Base-by-base conservation (phyloP, 2,329 filamentous ascomycete species). In the Trichoderma oligosporum region DNA sequence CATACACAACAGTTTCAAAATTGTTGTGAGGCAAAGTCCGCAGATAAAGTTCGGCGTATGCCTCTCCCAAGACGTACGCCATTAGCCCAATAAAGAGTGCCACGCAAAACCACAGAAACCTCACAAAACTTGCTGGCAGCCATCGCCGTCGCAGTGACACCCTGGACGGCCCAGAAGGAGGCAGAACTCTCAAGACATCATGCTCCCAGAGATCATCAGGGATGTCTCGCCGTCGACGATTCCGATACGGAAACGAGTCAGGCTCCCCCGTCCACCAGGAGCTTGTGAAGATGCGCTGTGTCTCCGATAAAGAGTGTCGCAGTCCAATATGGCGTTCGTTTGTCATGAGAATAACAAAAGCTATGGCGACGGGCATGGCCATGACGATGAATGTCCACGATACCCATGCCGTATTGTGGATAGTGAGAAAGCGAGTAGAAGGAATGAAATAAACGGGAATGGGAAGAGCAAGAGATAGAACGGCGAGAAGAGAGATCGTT, bases 341-440 rank as follows among this genome's bases (percentile, higher is more conserved):
- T 31, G 78, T 81, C 66, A 85, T 78, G 18, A 88, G 76, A 61
- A 87, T 85, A 58, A 78, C 71, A 65, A 86, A 84, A 16, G 85
- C 84, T 58, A 86, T 83, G 44, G 81, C 75, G n/a, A 87, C 82
- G 2, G 85, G 85, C 73, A 86, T 76, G 39, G 83, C 82, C 85
- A 88, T 88, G 64, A 84, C 83, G 65, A 85, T 75, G 68, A 88
- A 88, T 0, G 84, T 86, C 82, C 85, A 86, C 7, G 81, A 79
- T 60, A 87, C 84, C 85, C 85, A 88, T 2, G 80, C 77, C 1
- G 85, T 87, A 68, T 88, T 88, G 71, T 86, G 82, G 7, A 74
- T 68, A 8, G 80, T 83, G 42, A 86, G 70, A 46, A 78, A 82
- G 48, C 75, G 76, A 2, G 78, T 73, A 46, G 78, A 74, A 0